A percentile compares a stretch with the other conserved stretches of the same genome.
These are phyloP conservation scores for Apiospora arundinis DNA, from an alignment of 2,329 filamentous ascomycete species.

Conservation along the genomic window DNA sequence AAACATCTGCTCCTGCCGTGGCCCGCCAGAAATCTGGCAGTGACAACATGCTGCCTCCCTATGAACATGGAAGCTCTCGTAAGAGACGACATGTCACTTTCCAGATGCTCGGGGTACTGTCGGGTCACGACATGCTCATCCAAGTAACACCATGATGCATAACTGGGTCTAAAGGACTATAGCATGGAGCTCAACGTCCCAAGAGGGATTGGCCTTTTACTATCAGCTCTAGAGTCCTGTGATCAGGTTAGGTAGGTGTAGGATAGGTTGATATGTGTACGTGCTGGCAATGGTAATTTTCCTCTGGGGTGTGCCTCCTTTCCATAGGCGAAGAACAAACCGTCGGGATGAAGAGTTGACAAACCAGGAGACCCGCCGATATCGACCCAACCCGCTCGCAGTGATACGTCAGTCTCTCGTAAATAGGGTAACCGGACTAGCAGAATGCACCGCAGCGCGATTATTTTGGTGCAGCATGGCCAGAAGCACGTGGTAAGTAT, in stretches of 20 bases:
- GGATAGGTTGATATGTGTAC: neutral
- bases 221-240: neutral
- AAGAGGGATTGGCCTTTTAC: neutral
- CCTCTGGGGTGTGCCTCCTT: neutral
- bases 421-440: neutral
- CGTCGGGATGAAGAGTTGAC: neutral
- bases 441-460: neutral
- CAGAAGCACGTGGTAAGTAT: conserved; percentile 24
- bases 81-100: conserved; percentile 1
- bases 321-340: neutral
- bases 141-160: neutral
- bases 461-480: neutral
- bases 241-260: neutral
- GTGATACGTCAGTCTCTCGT: neutral
- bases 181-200: neutral
- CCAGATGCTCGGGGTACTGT: neutral
- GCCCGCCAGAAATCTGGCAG: neutral
- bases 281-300: neutral
- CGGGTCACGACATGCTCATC: neutral
- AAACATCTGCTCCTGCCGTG: neutral
- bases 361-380: neutral
- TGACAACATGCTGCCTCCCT: neutral
- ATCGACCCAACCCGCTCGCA: neutral
- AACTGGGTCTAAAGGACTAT: neutral
- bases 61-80: neutral